Percentiles rank a stretch among this genome's conserved stretches.
Evolutionary conservation across 1,284 basidiomycete genomes (phyloP).

Genomic region (Pisolithus thermaeus): DNA sequence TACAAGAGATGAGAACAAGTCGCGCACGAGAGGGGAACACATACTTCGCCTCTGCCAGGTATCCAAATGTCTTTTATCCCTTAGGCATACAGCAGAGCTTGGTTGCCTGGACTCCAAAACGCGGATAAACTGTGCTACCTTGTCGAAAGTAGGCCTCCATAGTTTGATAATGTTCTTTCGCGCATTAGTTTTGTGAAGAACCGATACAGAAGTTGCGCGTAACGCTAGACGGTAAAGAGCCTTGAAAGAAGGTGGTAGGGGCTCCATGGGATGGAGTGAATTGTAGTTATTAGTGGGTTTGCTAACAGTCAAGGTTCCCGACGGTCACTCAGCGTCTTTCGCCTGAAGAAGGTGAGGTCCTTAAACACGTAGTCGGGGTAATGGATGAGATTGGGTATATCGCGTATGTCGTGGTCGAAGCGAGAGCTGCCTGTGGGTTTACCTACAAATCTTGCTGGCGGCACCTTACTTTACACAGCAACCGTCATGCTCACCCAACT

Average conservation of each 20-base stretch:
- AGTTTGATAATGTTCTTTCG: conserved; percentile 41
- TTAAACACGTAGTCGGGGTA: too few relatives aligned
- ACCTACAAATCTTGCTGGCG: too few relatives aligned
- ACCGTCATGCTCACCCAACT: too few relatives aligned
- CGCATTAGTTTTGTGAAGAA: conserved; percentile 47
- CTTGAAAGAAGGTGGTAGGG: conserved; percentile 46
- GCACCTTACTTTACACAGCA: too few relatives aligned
- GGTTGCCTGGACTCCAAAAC: conserved; percentile 32
- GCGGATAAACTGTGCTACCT: conserved; percentile 40
- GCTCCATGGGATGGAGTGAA: neutral
- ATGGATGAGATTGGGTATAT: too few relatives aligned
- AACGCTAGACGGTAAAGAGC: conserved; percentile 62
- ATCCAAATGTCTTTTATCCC: conserved; percentile 38
- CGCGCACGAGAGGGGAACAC: conserved; percentile 7
- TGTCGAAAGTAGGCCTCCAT: conserved; percentile 53
- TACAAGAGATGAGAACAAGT: conserved; percentile 13
- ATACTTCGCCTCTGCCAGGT: conserved; percentile 47
- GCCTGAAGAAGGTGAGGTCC: too few relatives aligned
- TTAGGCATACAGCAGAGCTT: conserved; percentile 24
- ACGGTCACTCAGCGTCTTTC: too few relatives aligned
- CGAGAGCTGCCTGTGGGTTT: too few relatives aligned
- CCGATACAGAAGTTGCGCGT: conserved; percentile 52
- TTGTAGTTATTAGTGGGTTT: too few relatives aligned
- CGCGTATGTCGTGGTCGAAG: too few relatives aligned
- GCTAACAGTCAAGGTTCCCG: too few relatives aligned